A percentile compares a stretch with the other conserved stretches of the same genome.
phyloP scores from a whole-genome alignment of 306 rosid genomes.

The Arachis stenosperma region DNA sequence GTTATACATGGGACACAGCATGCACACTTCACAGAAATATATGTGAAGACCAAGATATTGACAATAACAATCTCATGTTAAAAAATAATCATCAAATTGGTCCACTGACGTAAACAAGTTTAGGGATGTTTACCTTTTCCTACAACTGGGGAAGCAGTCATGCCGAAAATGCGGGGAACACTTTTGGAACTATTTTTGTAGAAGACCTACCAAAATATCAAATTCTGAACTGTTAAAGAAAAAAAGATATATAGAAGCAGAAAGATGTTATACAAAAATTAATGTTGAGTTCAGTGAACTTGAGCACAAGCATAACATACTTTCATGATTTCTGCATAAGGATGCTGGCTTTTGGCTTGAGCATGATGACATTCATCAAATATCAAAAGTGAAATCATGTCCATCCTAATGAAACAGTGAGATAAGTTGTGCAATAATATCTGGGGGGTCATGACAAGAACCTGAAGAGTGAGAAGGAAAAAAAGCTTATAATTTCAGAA shows the following conservation, averaged over 20 bases:
- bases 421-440: constrained; percentile 61
- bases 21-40: neutral
- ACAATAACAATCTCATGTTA: neutral
- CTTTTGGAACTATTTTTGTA: constrained; percentile 51
- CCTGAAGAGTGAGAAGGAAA: constrained; percentile 54
- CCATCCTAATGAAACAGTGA: constrained; percentile 87
- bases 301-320: constrained; percentile 53
- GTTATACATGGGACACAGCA: too few relatives aligned
- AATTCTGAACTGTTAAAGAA: constrained; percentile 34
- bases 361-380: constrained; percentile 99
- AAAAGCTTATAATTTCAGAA: constrained; percentile 32
- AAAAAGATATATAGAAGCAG: constrained; percentile 3
- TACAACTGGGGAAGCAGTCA: constrained; percentile 98
- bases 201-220: constrained; percentile 55
- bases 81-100: neutral
- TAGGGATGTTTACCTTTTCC: constrained; percentile 70
- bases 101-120: neutral
- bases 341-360: constrained; percentile 82
- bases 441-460: constrained; percentile 93
- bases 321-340: constrained; percentile 90
- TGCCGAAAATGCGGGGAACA: constrained; percentile 91
- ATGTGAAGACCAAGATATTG: neutral
- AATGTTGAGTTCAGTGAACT: constrained; percentile 27
- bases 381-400: constrained; percentile 76
- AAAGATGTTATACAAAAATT: constrained; percentile 30